Conservation (phyloP, 495 filamentous ascomycete genomes). For the Sordaria brevicollis region DNA sequence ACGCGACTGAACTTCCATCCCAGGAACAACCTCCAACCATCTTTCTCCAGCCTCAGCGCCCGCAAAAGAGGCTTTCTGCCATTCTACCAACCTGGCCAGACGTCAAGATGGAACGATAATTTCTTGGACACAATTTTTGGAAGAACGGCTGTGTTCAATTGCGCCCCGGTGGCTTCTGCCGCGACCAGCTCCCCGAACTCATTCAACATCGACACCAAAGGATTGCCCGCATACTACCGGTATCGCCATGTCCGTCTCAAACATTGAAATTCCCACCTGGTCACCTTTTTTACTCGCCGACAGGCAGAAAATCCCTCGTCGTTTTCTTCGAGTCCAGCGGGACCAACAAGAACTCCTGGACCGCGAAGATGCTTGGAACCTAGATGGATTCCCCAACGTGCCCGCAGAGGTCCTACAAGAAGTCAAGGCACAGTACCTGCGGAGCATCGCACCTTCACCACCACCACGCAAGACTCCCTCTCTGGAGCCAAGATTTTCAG, state of each 20-base stretch:
- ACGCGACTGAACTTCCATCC: not conserved
- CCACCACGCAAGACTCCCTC: not conserved
- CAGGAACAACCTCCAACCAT: not conserved
- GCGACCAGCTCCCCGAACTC: not conserved
- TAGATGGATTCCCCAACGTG: constrained; percentile 21
- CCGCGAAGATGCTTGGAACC: constrained; percentile 31
- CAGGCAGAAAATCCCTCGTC: constrained; percentile 2
- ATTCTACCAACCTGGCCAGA: not conserved
- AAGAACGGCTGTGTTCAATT: not conserved
- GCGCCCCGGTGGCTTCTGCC: not conserved
- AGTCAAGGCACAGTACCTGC: constrained; percentile 3
- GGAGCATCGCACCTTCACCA: not conserved
- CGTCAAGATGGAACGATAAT: not conserved
- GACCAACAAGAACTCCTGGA: constrained; percentile 53
- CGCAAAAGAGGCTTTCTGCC: not conserved
- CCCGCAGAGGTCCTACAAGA: constrained; percentile 28
- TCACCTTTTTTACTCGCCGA: not conserved
- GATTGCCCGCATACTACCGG: not conserved
- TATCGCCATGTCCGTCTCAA: not conserved
- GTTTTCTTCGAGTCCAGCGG: constrained; percentile 35
- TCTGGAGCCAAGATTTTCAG: not conserved
- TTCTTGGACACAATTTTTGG: not conserved
- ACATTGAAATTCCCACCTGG: not conserved
- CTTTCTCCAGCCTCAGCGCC: not conserved
- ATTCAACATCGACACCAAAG: not conserved